A percentile compares a stretch with the other conserved stretches of the same genome.
These are phyloP conservation scores for Diaporthe ampelina DNA, from an alignment of 2,329 filamentous ascomycete species.

Conservation along the genomic window DNA sequence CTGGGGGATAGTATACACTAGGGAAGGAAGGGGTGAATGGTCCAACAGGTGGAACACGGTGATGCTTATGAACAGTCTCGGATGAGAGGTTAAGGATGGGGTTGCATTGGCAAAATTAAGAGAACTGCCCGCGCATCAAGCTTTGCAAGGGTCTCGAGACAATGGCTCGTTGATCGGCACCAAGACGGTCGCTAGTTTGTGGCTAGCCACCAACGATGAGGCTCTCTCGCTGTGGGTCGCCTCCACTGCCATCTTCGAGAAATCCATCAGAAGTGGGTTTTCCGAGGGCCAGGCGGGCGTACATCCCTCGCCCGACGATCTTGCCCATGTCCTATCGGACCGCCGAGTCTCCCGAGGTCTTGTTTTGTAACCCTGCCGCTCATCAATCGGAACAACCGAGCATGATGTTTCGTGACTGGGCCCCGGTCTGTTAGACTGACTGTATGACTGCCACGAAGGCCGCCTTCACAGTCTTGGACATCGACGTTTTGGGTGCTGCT, in stretches of 20 bases:
- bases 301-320: constrained; percentile 19
- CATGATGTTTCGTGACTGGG: not conserved
- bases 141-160: constrained; percentile 24
- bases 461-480: not conserved
- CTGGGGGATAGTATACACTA: too few species aligned
- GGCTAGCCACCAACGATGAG: constrained; percentile 19
- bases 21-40: too few species aligned
- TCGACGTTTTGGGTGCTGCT: not conserved
- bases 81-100: not conserved
- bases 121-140: constrained; percentile 14
- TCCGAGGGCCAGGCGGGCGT: constrained; percentile 1
- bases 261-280: constrained; percentile 9
- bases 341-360: constrained; percentile 28
- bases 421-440: not conserved
- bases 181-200: constrained; percentile 17
- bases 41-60: not conserved
- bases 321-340: constrained; percentile 13
- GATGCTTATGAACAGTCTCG: not conserved
- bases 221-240: constrained; percentile 24
- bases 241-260: constrained; percentile 30
- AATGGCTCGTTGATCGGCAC: constrained; percentile 19
- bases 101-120: constrained; percentile 8
- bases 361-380: constrained; percentile 14
- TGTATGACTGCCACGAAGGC: not conserved
- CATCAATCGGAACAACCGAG: constrained; percentile 23